Percentiles rank a stretch among this genome's conserved stretches.
These are phyloP conservation scores for Claviceps africana DNA, from an alignment of 2,329 filamentous ascomycete genomes.

Conservation along the genomic window DNA sequence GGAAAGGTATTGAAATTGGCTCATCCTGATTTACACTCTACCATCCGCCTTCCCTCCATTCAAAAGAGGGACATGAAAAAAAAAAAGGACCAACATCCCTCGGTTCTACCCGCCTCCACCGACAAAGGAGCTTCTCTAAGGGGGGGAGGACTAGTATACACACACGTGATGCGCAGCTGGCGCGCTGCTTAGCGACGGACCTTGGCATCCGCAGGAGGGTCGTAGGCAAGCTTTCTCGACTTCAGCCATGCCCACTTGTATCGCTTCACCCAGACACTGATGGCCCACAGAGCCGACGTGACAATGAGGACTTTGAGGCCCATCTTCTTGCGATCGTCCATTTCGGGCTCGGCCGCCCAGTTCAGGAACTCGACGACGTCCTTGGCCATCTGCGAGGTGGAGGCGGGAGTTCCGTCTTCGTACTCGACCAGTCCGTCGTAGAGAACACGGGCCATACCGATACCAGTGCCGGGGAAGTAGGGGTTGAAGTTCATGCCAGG, in stretches of 20 bases:
- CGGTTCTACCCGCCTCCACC: slow-evolving; percentile 27
- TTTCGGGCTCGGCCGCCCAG: slow-evolving; percentile 97
- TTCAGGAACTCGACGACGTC: slow-evolving; percentile 98
- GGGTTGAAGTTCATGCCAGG: slow-evolving; percentile 99
- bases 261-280: slow-evolving; percentile 96
- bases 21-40: slow-evolving; percentile 40
- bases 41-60: slow-evolving; percentile 18
- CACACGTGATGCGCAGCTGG: slow-evolving; percentile 19
- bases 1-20: slow-evolving; percentile 24
- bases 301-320: slow-evolving; percentile 89
- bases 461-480: slow-evolving; percentile 98
- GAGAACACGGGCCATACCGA: slow-evolving; percentile 96
- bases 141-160: slow-evolving; percentile 30
- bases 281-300: slow-evolving; percentile 60
- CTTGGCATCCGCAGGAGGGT: slow-evolving; percentile 49
- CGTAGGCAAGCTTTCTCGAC: slow-evolving; percentile 85
- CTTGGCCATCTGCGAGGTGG: slow-evolving; percentile 98
- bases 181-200: slow-evolving; percentile 31
- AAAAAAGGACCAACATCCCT: slow-evolving; percentile 14
- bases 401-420: slow-evolving; percentile 87
- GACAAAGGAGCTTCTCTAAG: slow-evolving; percentile 29
- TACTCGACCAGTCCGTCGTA: slow-evolving; percentile 97
- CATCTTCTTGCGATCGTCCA: slow-evolving; percentile 99
- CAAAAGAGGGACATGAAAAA: slow-evolving; percentile 4
- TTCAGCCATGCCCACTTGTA: slow-evolving; percentile 99